Evolutionary conservation across 306 rosid species (phyloP), one percentile per base, ranked within the genome.

Genomic region (Bauhinia variegata): DNA sequence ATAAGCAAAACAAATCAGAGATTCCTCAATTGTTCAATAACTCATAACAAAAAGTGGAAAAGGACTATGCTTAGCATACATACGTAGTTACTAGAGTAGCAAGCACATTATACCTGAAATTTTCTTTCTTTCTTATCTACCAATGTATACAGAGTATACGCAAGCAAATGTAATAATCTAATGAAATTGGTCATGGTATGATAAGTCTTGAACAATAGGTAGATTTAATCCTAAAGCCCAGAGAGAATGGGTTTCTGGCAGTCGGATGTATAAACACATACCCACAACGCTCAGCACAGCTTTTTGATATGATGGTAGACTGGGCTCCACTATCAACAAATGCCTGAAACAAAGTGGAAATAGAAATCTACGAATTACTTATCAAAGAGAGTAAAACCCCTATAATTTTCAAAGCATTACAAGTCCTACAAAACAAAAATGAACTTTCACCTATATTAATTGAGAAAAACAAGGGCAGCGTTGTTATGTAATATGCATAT

Each of bases 281-380:
- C 99, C 99, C 99, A 56, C 84, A 86, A 54, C 93, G 88, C 80
- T 93, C 99, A 63, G 97, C 99, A 55, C 99, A 93, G 66, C 82
- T 88, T 88, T 93, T 93, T 36, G 99, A 93, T 80, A 93, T 93
- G 54, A 93, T 93, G 51, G 99, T 93, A 59, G 99, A 90, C 63
- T 93, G 99, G 17, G 99, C 99, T 78, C 99, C 99, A 70, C 99
- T 93, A 65, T 93, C 99, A 60, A 93, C 97, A 83, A 93, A 93
- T 77, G 99, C 99, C 99, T 93, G 82, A 71, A 79, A 68, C 54
- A 60, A 71, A 67, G 72, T 48, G 11, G 50, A 67, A 66, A 43
- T 0, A 15, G 50, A 6, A 42, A 53, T 68, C 15, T 38, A n/a
- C n/a, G n/a, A n/a, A n/a, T n/a, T n/a, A 23, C 5, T 3, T 46